Evolutionary conservation across 1,284 basidiomycete genomes (phyloP), one percentile per base, ranked within the genome.

Genomic region (Golubevia sp.): DNA sequence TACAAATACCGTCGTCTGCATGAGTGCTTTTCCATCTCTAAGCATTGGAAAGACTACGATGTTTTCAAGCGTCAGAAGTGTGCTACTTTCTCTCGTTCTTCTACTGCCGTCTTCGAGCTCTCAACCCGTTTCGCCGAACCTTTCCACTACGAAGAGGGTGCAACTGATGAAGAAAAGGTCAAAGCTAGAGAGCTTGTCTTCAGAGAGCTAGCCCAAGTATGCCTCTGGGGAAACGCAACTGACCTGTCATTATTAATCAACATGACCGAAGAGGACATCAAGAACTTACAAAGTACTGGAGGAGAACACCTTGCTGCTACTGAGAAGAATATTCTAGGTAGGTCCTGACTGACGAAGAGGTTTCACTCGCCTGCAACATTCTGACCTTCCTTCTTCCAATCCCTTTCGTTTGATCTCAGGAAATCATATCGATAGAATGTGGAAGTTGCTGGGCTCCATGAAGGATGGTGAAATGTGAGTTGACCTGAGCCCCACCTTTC

Each of bases 191-290:
- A 92, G 62, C 86, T 94, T 57, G 90, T 97, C 88, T 99, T 98
- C 87, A 87, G 91, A 62, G 96, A 99, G 85, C 86, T 98, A 55
- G 94, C 94, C 18, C 96, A 98, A 67, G 92, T 97, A 62, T 95
- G 93, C 79, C 87, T 96, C 23, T 95, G 93, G 93, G 93, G 93
- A 18, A 96, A 96, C 85, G 92, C 93, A n/a, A 98, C 96, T 62
- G 95, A 98, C 85, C 87, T 98, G 59, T 96, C 93, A 2, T 88
- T 98, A 34, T 88, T 98, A 61, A 98, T 97, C 86, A 94, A 98
- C 86, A 97, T 97, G 95, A 93, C 93, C 13, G 95, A 98, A 85
- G 95, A 98, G 52, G 95, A 98, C 84, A 97, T 99, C 86, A 96
- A 96, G 85, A 90, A 91, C 61, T 88, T 98, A n/a, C 95, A 99